Percentiles rank a stretch among this genome's conserved stretches.
Conservation (phyloP, 768 basidiomycete genomes). For the Termitomyces heimii region DNA sequence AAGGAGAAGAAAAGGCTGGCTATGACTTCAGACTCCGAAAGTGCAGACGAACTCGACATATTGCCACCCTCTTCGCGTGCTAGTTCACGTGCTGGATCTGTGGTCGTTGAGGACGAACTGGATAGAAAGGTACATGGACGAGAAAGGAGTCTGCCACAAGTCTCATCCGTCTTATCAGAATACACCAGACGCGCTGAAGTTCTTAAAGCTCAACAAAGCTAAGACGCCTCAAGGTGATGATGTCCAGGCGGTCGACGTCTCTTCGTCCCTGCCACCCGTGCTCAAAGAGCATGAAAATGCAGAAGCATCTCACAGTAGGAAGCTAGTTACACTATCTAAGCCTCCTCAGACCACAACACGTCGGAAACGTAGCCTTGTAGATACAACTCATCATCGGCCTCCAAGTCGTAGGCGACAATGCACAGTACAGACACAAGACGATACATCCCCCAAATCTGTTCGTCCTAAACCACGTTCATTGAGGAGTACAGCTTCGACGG, state of each 20-base stretch:
- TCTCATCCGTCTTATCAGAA: neutral
- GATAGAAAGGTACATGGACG: slow-evolving; percentile 8
- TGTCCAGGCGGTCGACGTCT: neutral
- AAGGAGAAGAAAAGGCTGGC: neutral
- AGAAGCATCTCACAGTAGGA: neutral
- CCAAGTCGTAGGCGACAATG: neutral
- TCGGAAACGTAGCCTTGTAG: neutral
- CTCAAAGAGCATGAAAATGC: neutral
- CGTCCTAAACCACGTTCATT: slow-evolving; percentile 15
- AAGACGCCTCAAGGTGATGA: slow-evolving; percentile 12
- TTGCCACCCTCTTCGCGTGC: slow-evolving; percentile 14
- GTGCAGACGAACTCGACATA: slow-evolving; percentile 14
- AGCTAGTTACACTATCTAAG: neutral
- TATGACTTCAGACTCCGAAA: neutral
- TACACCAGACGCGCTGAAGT: slow-evolving; percentile 11
- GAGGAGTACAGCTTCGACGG: neutral
- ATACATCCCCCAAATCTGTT: neutral
- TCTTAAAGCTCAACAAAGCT: slow-evolving; percentile 30
- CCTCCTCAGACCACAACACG: neutral
- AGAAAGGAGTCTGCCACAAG: neutral
- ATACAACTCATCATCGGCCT: neutral
- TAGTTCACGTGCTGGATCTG: slow-evolving; percentile 10
- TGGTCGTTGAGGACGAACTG: slow-evolving; percentile 3
- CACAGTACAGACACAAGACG: neutral
- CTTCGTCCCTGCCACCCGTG: neutral